These are phyloP conservation scores for Biscutella auriculata DNA, from an alignment of 441 rosid species.

Conservation along the genomic window DNA sequence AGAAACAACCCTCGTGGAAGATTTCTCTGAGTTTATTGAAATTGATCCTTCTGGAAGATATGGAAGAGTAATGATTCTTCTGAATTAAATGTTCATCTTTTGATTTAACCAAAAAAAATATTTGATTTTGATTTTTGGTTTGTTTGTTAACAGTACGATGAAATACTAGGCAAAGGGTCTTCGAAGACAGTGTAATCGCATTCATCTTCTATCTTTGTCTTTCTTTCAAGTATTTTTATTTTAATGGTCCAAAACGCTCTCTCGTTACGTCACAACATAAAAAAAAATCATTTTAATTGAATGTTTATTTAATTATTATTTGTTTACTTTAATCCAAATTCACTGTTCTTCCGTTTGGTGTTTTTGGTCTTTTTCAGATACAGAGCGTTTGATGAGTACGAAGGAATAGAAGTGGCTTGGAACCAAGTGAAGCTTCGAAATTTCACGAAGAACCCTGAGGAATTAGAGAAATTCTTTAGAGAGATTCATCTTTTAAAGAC, in stretches of 20 bases:
- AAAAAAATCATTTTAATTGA: neutral
- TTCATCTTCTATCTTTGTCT: constrained; percentile 3
- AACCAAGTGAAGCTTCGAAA: constrained; percentile 67
- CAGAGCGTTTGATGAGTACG: constrained; percentile 59
- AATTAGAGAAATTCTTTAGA: constrained; percentile 58
- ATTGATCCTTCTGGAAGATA: constrained; percentile 78
- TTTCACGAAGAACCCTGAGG: constrained; percentile 56
- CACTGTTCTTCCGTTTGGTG: neutral
- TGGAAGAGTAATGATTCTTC: constrained; percentile 40
- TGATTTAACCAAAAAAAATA: neutral
- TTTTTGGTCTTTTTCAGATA: constrained; percentile 30
- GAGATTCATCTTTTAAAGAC: constrained; percentile 67
- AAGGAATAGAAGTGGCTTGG: constrained; percentile 75
- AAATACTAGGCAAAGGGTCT: constrained; percentile 64
- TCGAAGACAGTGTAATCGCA: constrained; percentile 59
- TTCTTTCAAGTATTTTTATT: too few species aligned
- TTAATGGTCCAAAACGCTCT: too few species aligned
- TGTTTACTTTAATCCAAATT: neutral
- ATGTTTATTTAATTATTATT: neutral
- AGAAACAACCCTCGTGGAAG: constrained; percentile 15
- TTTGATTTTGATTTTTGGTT: neutral
- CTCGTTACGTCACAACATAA: too few species aligned
- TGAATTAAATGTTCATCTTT: neutral
- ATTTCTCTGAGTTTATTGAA: constrained; percentile 38
- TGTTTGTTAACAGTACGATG: constrained; percentile 41